Base-by-base conservation (phyloP, 768 basidiomycete species). In the Tricholoma hemisulphureum region DNA sequence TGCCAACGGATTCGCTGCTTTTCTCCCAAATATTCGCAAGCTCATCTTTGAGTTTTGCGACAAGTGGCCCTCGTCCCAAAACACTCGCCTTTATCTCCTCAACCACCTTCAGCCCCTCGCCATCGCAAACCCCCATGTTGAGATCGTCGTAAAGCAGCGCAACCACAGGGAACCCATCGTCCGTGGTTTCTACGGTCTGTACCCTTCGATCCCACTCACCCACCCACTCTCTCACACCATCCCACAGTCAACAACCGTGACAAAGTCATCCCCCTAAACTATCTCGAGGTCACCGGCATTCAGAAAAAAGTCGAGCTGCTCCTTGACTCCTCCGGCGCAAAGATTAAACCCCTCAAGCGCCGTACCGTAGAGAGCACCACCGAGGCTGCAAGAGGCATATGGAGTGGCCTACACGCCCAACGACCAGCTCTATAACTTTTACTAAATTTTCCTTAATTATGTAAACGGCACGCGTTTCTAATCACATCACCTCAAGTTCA, bases 21-120 rank as follows among this genome's bases (percentile, higher is more conserved):
- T 89, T 72, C 72, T 92, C 3, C 90, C 93, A 2, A 85, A 85
- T 60, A 78, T 90, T n/a, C 79, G 91, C 56, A 95, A 93, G 68
- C 78, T 96, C 59, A 91, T 96, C 61, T 84, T 96, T 69, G 91
- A 94, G 73, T 95, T 83, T 71, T 93, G 93, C 73, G 86, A 95
- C 66, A 83, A 82, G 54, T 90, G 88, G 83, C 84, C 88, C 1
- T 87, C 91, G 3, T 93, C 91, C 1, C 73, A 80, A 45, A 85
- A 85, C 66, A 79, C 89, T 6, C 86, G 93, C 65, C 80, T 77
- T 24, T 95, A 83, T 70, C 73, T 96, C 66, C 71, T 77, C 66
- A 84, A 81, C 55, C 77, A 85, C 59, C 76, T 91, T 55, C 80
- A 86, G 65, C 61, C 73, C 14, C 74, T 94, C 59, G 93, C 93